Base-by-base conservation (phyloP, 2,329 filamentous ascomycete species). In the Colletotrichum sansevieriae region DNA sequence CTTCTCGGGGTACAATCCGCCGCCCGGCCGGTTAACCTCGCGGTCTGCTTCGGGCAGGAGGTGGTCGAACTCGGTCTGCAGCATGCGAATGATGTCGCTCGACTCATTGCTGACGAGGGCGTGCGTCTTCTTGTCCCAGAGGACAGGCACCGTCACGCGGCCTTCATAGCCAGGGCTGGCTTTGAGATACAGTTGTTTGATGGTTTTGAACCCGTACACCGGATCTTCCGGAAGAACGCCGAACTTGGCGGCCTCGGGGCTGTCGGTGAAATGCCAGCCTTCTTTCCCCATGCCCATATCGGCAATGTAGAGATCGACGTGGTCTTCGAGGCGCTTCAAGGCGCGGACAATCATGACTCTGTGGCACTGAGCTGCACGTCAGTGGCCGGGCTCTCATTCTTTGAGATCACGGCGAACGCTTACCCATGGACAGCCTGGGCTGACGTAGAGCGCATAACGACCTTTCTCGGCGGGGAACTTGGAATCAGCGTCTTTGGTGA, bases 31-130 rank as follows among this genome's bases (percentile, higher is more conserved):
- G 64, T 81, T 85, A 1, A 49, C 75, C 71, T 91, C 89, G 8
- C 84, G 84, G 65, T 84, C 81, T 61, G 85, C 71, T 20, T 83
- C 82, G 0, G 85, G 84, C 1, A 91, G 75, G 6, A 90, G 74
- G 55, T 84, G 80, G 70, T 95, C 91, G 74, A 95, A 94, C 63
- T 89, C 91, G 11, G 85, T 84, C 78, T 93, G 94, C 70, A 96
- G 83, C 91, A 95, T 95, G 71, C 92, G 87, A 73, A 96, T 94
- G 73, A 96, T 95, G 77, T 96, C 93, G 60, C 88, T 88, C 63
- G 90, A 92, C 82, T 96, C 93, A 72, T 97, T 97, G 83, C 88
- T 94, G 52, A 96, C 93, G 72, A 95, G 92, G 15, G 84, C 87
- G 56, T 90, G 86, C 25, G 84, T 83, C 76, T 91, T 88, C 76